Conservation (phyloP, 257 asterid species). For the Voacanga thouarsii region DNA sequence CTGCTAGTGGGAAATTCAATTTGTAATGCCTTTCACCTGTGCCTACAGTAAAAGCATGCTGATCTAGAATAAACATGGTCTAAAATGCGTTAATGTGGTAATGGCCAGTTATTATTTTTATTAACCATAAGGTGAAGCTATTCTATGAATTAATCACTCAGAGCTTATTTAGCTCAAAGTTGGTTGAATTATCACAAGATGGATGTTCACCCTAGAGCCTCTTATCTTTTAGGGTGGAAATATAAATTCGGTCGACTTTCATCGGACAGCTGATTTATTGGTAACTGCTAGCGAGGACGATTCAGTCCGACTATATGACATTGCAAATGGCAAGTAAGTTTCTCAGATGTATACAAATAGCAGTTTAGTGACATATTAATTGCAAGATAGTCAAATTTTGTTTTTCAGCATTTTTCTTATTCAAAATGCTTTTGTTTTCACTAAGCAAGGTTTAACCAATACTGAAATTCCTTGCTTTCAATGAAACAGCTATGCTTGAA, state of each 20-base stretch:
- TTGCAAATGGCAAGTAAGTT: slow-evolving; percentile 70
- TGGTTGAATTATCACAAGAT: not conserved
- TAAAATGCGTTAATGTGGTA: not conserved
- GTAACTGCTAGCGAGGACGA: slow-evolving; percentile 90
- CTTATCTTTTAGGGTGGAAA: slow-evolving; percentile 63
- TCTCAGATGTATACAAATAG: not conserved
- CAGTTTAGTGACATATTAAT: not conserved
- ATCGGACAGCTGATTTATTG: slow-evolving; percentile 77
- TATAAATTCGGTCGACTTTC: slow-evolving; percentile 81
- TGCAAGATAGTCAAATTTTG: not conserved
- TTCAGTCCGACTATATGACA: slow-evolving; percentile 80
- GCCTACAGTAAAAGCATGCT: not conserved
- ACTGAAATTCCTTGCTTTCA: not conserved
- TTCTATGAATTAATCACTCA: not conserved
- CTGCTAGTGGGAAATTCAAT: not conserved
- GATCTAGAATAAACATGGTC: not conserved
- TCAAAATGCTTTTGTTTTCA: not conserved
- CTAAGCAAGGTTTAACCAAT: not conserved
- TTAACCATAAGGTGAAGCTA: not conserved
- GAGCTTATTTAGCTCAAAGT: not conserved
- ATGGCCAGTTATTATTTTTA: not conserved
- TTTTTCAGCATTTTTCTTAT: not conserved
- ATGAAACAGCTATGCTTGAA: not conserved
- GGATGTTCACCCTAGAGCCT: not conserved
- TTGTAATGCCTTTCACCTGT: not conserved